Evolutionary conservation across 2,329 filamentous ascomycete genomes (phyloP).

Genomic region (Curvularia eragrostidis): DNA sequence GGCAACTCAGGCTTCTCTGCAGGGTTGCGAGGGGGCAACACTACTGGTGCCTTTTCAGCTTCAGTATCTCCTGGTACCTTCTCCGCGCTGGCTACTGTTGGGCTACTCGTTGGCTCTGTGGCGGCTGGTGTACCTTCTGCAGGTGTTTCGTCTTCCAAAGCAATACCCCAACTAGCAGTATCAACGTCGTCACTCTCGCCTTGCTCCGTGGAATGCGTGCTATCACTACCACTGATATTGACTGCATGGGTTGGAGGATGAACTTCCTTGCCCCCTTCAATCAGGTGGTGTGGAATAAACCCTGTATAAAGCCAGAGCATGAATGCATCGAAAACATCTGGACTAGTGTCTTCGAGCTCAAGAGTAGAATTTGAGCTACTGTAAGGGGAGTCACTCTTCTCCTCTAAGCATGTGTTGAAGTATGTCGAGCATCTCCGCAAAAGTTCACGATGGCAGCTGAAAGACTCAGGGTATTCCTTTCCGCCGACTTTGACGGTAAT

Average conservation of each 20-base stretch:
- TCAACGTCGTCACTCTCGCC: constrained; percentile 43
- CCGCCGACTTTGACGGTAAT: constrained; percentile 45
- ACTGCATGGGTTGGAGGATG: constrained; percentile 39
- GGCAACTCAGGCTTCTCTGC: constrained; percentile 45
- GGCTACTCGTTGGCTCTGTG: constrained; percentile 19
- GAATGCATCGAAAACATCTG: constrained; percentile 49
- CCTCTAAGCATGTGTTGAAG: constrained; percentile 41
- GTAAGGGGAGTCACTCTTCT: constrained; percentile 43
- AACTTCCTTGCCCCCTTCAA: constrained; percentile 45
- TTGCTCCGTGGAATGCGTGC: constrained; percentile 19
- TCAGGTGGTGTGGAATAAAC: constrained; percentile 46
- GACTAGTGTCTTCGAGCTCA: constrained; percentile 43
- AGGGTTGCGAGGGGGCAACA: constrained; percentile 38
- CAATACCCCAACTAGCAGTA: constrained; percentile 45
- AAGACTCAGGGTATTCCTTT: constrained; percentile 42
- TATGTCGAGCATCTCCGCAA: constrained; percentile 44
- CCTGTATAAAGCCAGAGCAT: constrained; percentile 50
- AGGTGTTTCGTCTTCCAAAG: constrained; percentile 40
- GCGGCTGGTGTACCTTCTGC: constrained; percentile 17
- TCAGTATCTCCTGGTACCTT: constrained; percentile 42
- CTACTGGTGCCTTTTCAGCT: constrained; percentile 30
- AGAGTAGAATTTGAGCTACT: constrained; percentile 35
- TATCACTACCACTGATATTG: constrained; percentile 28
- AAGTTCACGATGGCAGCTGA: constrained; percentile 46
- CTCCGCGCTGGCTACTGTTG: constrained; percentile 31